A percentile compares a stretch with the other conserved stretches of the same genome.
Conservation (phyloP, 129 eudicot genomes). For the Ambrosia artemisiifolia region DNA sequence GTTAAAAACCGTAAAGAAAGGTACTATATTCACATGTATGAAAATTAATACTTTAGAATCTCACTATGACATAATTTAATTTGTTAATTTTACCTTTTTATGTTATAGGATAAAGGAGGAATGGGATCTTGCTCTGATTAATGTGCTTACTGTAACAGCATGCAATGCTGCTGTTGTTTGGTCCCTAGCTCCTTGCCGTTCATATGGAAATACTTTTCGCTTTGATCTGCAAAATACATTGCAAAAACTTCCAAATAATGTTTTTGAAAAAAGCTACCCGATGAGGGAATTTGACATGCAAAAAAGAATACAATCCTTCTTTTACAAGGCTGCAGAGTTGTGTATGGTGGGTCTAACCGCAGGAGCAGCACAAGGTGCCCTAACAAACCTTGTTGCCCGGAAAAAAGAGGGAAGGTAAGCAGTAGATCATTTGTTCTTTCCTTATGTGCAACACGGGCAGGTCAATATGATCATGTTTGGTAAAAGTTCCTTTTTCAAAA, state of each 20-base stretch:
- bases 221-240: slow-evolving; percentile 87
- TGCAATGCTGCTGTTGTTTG: slow-evolving; percentile 91
- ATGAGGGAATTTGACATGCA: slow-evolving; percentile 86
- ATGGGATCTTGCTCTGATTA: slow-evolving; percentile 97
- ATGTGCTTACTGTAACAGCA: slow-evolving; percentile 85
- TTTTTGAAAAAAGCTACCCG: slow-evolving; percentile 84
- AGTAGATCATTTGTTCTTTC: neutral
- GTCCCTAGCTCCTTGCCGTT: slow-evolving; percentile 97
- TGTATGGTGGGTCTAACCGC: slow-evolving; percentile 94
- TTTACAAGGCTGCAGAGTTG: slow-evolving; percentile 88
- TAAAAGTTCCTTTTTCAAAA: neutral
- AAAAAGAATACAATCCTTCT: slow-evolving; percentile 80
- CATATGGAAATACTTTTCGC: slow-evolving; percentile 89
- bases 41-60: neutral
- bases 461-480: neutral
- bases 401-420: slow-evolving; percentile 79
- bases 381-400: slow-evolving; percentile 65
- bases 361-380: slow-evolving; percentile 82
- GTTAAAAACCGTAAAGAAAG: slow-evolving; percentile 80
- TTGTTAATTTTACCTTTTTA: neutral
- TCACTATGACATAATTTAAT: neutral
- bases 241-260: slow-evolving; percentile 92
- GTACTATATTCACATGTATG: slow-evolving; percentile 30
- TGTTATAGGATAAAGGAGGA: slow-evolving; percentile 71
- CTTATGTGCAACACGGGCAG: neutral